A percentile compares a stretch with the other conserved stretches of the same genome.
These are phyloP conservation scores for Saururus chinensis DNA, from an alignment of 164 flowering plant genomes.

Conservation along the genomic window DNA sequence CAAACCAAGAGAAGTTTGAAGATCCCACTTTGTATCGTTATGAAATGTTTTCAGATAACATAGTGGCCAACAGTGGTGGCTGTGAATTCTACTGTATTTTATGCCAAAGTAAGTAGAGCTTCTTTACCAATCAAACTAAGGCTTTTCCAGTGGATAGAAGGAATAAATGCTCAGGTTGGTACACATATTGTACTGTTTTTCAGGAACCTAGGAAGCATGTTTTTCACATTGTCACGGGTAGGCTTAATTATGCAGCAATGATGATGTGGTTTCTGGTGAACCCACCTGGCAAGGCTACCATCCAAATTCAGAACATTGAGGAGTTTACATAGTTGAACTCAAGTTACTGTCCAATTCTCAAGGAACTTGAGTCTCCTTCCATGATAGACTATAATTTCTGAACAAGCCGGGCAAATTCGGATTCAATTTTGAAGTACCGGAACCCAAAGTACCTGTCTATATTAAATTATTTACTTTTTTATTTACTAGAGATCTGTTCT, in stretches of 20 bases:
- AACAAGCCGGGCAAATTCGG: slow-evolving; percentile 59
- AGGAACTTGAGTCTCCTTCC: slow-evolving; percentile 64
- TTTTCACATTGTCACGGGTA: slow-evolving; percentile 82
- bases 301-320: too few relatives aligned
- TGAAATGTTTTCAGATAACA: slow-evolving; percentile 80
- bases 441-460: slow-evolving; percentile 91
- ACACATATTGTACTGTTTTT: background rate
- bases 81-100: too few relatives aligned
- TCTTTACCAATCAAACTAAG: background rate
- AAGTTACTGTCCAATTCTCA: slow-evolving; percentile 82
- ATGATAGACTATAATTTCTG: slow-evolving; percentile 87
- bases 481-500: slow-evolving; percentile 83
- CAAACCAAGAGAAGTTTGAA: slow-evolving; percentile 68
- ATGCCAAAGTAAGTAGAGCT: slow-evolving; percentile 56
- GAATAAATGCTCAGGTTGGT: too few relatives aligned
- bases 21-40: slow-evolving; percentile 66
- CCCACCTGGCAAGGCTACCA: slow-evolving; percentile 58
- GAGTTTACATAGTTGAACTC: slow-evolving; percentile 90
- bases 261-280: slow-evolving; percentile 85
- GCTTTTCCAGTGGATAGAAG: too few relatives aligned
- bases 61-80: slow-evolving; percentile 88
- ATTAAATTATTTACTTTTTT: slow-evolving; percentile 90
- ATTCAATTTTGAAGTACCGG: slow-evolving; percentile 75
- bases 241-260: slow-evolving; percentile 87
- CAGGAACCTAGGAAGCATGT: slow-evolving; percentile 82